phyloP scores from a whole-genome alignment of 2,329 filamentous ascomycete species.

The Colletotrichum gloeosporioides region DNA sequence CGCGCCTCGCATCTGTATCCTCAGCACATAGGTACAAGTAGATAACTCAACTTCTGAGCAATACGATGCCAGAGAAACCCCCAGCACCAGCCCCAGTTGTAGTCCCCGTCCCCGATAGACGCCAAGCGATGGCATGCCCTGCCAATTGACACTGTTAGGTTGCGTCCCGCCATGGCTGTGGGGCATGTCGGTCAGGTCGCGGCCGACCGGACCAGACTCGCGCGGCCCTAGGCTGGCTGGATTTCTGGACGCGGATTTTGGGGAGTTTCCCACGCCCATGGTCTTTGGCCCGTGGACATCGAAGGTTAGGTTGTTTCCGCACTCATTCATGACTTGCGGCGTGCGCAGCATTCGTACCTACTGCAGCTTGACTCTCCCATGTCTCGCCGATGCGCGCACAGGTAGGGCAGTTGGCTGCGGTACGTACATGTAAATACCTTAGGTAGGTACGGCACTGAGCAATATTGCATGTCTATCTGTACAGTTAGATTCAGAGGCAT shows the following conservation, averaged over 20 bases:
- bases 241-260: not conserved
- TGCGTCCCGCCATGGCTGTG: conserved; percentile 13
- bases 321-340: not conserved
- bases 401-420: not conserved
- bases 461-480: not conserved
- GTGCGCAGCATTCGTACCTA: not conserved
- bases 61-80: not conserved
- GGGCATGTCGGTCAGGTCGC: conserved; percentile 13
- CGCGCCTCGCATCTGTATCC: not conserved
- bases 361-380: not conserved
- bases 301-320: not conserved
- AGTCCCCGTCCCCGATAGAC: not conserved
- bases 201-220: conserved; percentile 13
- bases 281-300: not conserved
- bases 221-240: not conserved
- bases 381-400: not conserved
- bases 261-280: not conserved
- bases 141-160: conserved; percentile 7
- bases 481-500: not conserved
- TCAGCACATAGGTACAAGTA: not conserved
- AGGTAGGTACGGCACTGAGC: not conserved
- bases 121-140: conserved; percentile 5
- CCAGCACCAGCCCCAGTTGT: not conserved
- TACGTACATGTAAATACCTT: not conserved
- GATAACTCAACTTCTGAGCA: not conserved